A percentile compares a stretch with the other conserved stretches of the same genome.
phyloP scores from a whole-genome alignment of 1,139 yeast genomes.

The Hemisphaericaspora xylofermentans region DNA sequence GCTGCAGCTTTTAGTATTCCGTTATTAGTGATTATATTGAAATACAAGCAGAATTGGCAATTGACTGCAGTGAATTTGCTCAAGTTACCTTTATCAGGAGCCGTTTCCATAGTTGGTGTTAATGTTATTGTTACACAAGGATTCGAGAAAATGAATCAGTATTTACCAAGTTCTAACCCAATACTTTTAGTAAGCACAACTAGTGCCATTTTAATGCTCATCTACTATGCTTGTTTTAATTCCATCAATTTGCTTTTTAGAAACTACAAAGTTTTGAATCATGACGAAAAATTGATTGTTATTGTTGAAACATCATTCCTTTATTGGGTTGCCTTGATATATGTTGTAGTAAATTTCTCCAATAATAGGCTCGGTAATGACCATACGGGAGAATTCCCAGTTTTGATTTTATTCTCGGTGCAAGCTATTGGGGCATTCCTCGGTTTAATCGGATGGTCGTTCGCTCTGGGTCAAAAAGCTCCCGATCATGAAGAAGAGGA shows the following conservation, averaged over 20 bases:
- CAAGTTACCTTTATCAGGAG: conserved; percentile 58
- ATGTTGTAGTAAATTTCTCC: conserved; percentile 45
- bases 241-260: conserved; percentile 40
- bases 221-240: conserved; percentile 58
- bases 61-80: conserved; percentile 36
- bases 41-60: conserved; percentile 51
- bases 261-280: conserved; percentile 51
- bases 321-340: conserved; percentile 56
- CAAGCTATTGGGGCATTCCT: conserved; percentile 53
- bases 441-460: conserved; percentile 54
- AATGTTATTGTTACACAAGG: conserved; percentile 30
- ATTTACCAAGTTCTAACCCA: conserved; percentile 58
- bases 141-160: conserved; percentile 46
- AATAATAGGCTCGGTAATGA: conserved; percentile 40
- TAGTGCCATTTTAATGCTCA: conserved; percentile 48
- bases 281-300: conserved; percentile 69
- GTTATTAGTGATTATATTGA: conserved; percentile 46
- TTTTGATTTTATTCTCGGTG: conserved; percentile 51
- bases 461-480: conserved; percentile 20
- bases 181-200: conserved; percentile 34
- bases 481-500: conserved; percentile 19
- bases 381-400: conserved; percentile 61
- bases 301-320: conserved; percentile 56
- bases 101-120: conserved; percentile 37
- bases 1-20: conserved; percentile 56